A percentile compares a stretch with the other conserved stretches of the same genome.
Conservation (phyloP, 2,329 filamentous ascomycete genomes). For the Pyricularia grisea region DNA sequence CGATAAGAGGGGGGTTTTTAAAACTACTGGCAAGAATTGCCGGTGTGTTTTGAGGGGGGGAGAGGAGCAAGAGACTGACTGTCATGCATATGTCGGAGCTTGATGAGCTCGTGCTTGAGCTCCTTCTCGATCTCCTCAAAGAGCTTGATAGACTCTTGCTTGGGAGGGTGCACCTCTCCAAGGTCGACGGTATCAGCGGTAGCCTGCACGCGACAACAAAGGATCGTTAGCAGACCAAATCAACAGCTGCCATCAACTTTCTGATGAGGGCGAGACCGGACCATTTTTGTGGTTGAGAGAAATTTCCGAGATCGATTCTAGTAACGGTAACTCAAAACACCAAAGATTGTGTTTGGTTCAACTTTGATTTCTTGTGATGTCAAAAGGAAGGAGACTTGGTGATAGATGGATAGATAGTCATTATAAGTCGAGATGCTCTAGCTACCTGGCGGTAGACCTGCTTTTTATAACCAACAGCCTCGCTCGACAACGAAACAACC, state of each 20-base stretch:
- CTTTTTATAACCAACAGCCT: background rate
- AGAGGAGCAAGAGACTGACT: slow-evolving; percentile 20
- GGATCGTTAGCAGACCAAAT: background rate
- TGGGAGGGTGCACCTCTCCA: slow-evolving; percentile 35
- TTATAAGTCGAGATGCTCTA: background rate
- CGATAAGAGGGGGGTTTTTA: background rate
- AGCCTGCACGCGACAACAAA: slow-evolving; percentile 22
- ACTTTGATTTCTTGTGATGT: background rate
- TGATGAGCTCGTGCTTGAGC: slow-evolving; percentile 40
- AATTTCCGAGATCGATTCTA: background rate
- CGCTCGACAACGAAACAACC: background rate
- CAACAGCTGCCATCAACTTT: background rate
- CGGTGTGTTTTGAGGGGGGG: background rate
- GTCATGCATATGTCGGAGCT: slow-evolving; percentile 34
- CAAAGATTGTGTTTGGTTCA: background rate
- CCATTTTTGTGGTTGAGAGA: background rate
- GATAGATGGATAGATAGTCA: background rate
- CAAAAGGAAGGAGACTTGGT: background rate
- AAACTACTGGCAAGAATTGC: background rate
- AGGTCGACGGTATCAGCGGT: slow-evolving; percentile 44
- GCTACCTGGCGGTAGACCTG: background rate
- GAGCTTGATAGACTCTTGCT: slow-evolving; percentile 38
- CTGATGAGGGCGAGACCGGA: background rate
- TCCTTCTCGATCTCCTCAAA: slow-evolving; percentile 39
- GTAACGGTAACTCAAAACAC: background rate